These are phyloP conservation scores for Pythium oligandrum DNA, from an alignment of 352 stramenopile species.

Conservation along the genomic window DNA sequence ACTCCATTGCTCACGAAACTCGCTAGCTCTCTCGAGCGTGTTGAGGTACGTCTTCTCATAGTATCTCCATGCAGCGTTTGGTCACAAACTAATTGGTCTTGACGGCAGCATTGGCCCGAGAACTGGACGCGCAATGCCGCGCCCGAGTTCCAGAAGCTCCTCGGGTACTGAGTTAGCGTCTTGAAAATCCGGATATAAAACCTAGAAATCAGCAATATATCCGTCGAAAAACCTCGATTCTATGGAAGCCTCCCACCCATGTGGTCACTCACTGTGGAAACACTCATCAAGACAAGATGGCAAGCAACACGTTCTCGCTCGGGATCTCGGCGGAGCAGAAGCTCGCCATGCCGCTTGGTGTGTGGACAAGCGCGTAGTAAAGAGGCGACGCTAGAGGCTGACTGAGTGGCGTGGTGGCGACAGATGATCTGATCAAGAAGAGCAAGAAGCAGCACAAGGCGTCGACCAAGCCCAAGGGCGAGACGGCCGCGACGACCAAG, in stretches of 20 bases:
- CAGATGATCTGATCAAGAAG: conserved; percentile 8
- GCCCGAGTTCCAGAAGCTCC: conserved; percentile 55
- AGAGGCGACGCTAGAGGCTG: background rate
- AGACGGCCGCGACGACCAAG: conserved; percentile 13
- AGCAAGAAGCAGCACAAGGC: conserved; percentile 3
- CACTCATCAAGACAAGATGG: too few relatives aligned
- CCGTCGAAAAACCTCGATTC: background rate
- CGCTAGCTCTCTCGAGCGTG: conserved; percentile 35
- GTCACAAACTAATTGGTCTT: too few relatives aligned
- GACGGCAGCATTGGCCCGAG: conserved; percentile 61
- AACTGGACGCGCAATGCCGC: conserved; percentile 65
- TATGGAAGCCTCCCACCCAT: background rate
- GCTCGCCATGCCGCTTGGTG: conserved; percentile 23
- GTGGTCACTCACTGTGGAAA: background rate
- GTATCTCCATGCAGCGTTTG: too few relatives aligned
- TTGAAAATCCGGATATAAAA: too few relatives aligned
- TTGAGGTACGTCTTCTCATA: conserved; percentile 37
- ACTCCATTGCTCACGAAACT: conserved; percentile 43
- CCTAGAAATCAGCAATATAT: too few relatives aligned
- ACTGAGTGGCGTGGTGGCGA: background rate
- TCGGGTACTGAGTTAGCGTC: conserved; percentile 20
- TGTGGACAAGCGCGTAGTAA: background rate
- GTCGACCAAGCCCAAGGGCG: background rate
- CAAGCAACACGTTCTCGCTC: conserved; percentile 11
- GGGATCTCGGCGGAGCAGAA: conserved; percentile 25